Percentiles rank a stretch among this genome's conserved stretches.
Conservation (phyloP, 179 eudicot species). For the Heliamphora pulchella region DNA sequence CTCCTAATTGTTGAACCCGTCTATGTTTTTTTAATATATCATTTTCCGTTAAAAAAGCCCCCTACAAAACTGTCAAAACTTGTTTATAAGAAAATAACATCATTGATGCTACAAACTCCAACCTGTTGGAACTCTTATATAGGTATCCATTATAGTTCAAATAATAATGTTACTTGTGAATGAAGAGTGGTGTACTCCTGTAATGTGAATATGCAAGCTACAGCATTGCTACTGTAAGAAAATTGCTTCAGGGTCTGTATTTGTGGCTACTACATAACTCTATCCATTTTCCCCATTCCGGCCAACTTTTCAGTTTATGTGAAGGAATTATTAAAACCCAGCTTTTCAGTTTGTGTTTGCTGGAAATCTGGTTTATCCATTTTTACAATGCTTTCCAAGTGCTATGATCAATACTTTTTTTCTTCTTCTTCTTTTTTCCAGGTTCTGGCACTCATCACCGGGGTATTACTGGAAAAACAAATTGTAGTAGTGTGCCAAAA, state of each 20-base stretch:
- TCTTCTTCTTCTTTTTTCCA: conserved; percentile 24
- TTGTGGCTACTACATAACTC: background rate
- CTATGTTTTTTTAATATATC: too few relatives aligned
- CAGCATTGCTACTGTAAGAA: background rate
- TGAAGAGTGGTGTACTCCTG: background rate
- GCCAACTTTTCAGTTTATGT: background rate
- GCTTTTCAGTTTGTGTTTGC: conserved; percentile 2
- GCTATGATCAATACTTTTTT: conserved; percentile 6
- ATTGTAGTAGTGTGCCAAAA: conserved; percentile 68
- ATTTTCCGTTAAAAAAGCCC: background rate
- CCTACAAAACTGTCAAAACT: background rate
- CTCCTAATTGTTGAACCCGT: too few relatives aligned
- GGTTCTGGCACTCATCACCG: conserved; percentile 73
- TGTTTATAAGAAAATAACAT: background rate
- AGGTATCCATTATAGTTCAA: background rate
- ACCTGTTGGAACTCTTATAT: too few relatives aligned
- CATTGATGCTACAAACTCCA: background rate
- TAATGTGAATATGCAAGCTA: background rate
- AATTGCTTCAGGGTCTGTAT: background rate
- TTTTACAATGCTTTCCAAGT: background rate
- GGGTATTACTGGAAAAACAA: conserved; percentile 90
- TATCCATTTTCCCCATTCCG: background rate
- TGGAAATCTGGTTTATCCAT: background rate
- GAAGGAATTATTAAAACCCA: background rate
- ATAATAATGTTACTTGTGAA: background rate